Evolutionary conservation across 352 stramenopile genomes (phyloP), one percentile per base, ranked within the genome.

Genomic region (Phytophthora crassamura): DNA sequence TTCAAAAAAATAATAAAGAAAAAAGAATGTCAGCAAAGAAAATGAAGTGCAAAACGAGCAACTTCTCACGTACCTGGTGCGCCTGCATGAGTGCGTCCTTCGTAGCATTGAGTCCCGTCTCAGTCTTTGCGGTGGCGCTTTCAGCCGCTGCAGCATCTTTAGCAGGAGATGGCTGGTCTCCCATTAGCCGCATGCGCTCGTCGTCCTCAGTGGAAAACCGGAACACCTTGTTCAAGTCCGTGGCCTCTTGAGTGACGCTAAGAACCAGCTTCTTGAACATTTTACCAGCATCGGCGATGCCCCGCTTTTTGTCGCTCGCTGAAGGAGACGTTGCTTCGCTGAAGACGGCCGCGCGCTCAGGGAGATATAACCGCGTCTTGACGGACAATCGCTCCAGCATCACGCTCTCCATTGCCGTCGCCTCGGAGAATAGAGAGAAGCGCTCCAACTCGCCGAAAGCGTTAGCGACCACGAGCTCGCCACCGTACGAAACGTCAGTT

Each of bases 241-340:
- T 80, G 4, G 72, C 66, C n/a, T 89, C 80, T 33, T 81, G 74
- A 22, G 84, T 89, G 22, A 84, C 67, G 28, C 74, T 82, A 11
- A 80, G 74, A 11, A 94, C 84, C 32, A 93, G 71, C 52, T 90
- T 90, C 65, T 91, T 93, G 22, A 94, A 84, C 53, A 89, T 84
- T 34, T 81, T 86, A 8, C 75, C 69, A 18, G 75, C 75, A 57
- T 82, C 80, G 32, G 82, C 76, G 20, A 84, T 78, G 11, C 61
- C 65, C 52, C 86, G 83, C 59, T 88, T 90, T 59, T 84, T 83
- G 18, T 63, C 56, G 3, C 40, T 58, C 14, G 46, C 22, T 47
- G 60, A 49, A n/a, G 72, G 67, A 16, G 75, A 80, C 1, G 59
- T 14, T 18, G 52, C 18, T 38, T 56, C 50, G 11, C 80, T 66